These are phyloP conservation scores for Talaromyces atroroseus DNA, from an alignment of 2,329 filamentous ascomycete species.

Conservation along the genomic window DNA sequence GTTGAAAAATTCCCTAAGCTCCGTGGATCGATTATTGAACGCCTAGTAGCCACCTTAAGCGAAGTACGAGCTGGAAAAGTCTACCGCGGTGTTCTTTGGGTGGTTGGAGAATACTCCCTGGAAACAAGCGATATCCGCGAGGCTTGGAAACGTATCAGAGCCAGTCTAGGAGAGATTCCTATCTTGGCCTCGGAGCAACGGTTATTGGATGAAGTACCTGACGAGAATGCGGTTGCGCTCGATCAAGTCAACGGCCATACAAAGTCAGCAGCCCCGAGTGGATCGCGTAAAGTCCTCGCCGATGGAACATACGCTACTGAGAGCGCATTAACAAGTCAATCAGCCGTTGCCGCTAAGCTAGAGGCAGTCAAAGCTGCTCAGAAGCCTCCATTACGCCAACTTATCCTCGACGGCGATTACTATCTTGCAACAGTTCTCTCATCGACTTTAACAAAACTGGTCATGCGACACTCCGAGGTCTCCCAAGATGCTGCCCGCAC, in stretches of 20 bases:
- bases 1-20: conserved; percentile 96
- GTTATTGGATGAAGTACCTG: conserved; percentile 73
- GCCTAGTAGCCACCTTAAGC: conserved; percentile 80
- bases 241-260: conserved; percentile 75
- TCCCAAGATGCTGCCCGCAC: conserved; percentile 80
- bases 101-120: conserved; percentile 92
- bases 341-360: conserved; percentile 79
- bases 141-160: conserved; percentile 92
- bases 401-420: conserved; percentile 95
- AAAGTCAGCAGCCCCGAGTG: conserved; percentile 69
- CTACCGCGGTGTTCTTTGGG: conserved; percentile 94
- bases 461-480: conserved; percentile 95
- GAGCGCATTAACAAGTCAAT: conserved; percentile 88
- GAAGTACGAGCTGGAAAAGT: conserved; percentile 97
- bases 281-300: conserved; percentile 84
- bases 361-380: conserved; percentile 96
- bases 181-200: conserved; percentile 94
- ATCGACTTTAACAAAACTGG: conserved; percentile 90
- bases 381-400: conserved; percentile 88
- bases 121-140: conserved; percentile 92
- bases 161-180: conserved; percentile 91
- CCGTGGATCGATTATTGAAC: conserved; percentile 77
- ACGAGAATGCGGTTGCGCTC: conserved; percentile 59
- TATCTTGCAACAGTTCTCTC: conserved; percentile 94
- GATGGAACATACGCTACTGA: conserved; percentile 98